These are phyloP conservation scores for Cystofilobasidium capitatum DNA, from an alignment of 768 basidiomycete species.

Conservation along the genomic window DNA sequence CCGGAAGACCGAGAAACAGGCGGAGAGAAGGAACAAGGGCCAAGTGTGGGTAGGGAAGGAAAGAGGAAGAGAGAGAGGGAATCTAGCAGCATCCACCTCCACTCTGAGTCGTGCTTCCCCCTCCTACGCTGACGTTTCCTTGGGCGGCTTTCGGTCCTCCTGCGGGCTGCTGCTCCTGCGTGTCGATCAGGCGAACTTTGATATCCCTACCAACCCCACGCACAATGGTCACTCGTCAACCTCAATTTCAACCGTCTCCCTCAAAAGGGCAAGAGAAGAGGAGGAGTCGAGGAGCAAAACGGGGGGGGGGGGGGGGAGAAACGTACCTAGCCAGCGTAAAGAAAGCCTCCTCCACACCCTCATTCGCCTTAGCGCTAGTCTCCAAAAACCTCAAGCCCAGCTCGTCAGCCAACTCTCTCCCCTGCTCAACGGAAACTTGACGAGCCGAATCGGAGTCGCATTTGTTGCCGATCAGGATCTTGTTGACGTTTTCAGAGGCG, in stretches of 20 bases:
- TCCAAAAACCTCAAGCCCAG: conserved; percentile 96
- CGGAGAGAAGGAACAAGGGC: no score
- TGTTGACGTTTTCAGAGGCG: conserved; percentile 97
- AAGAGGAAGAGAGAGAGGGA: no score
- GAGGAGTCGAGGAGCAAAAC: not conserved
- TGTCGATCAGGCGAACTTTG: conserved; percentile 93
- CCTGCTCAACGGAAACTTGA: conserved; percentile 82
- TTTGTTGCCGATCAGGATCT: conserved; percentile 98
- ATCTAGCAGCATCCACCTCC: no score
- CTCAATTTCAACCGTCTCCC: not conserved
- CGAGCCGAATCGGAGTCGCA: conserved; percentile 84
- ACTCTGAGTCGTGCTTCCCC: no score
- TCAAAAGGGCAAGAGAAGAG: not conserved
- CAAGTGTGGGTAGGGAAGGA: no score
- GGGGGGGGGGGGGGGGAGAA: not conserved
- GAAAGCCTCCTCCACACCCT: conserved; percentile 97
- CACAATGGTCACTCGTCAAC: not conserved
- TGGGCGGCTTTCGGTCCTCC: no score
- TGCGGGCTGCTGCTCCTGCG: no score
- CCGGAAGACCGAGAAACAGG: no score
- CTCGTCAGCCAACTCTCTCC: conserved; percentile 81
- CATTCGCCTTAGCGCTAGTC: conserved; percentile 93
- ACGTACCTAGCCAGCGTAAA: conserved; percentile 87
- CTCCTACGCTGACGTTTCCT: no score
- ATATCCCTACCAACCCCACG: conserved; percentile 58